These are phyloP conservation scores for Microdochium nivale DNA, from an alignment of 2,329 filamentous ascomycete genomes.

Conservation along the genomic window DNA sequence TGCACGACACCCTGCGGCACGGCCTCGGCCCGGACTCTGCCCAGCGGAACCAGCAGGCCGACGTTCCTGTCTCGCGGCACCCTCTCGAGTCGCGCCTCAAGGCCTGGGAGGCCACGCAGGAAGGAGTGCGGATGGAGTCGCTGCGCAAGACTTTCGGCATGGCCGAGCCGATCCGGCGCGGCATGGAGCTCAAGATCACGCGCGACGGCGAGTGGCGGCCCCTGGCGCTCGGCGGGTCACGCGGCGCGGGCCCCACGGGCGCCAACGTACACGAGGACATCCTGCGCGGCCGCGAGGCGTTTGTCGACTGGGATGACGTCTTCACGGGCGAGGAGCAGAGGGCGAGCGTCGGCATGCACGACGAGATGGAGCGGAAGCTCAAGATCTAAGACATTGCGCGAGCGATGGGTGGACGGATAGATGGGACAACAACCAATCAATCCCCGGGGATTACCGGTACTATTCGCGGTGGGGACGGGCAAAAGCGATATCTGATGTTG, in stretches of 20 bases:
- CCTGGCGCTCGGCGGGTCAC: conserved; percentile 50
- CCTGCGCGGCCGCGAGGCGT: conserved; percentile 67
- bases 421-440: too few species aligned
- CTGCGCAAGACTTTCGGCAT: conserved; percentile 84
- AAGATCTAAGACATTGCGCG: conserved; percentile 69
- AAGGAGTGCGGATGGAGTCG: conserved; percentile 77
- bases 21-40: conserved; percentile 61
- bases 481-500: too few species aligned
- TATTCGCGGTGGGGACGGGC: too few species aligned
- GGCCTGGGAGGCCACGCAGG: conserved; percentile 85
- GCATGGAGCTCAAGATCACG: conserved; percentile 92
- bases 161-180: conserved; percentile 82
- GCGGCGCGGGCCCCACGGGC: conserved; percentile 24
- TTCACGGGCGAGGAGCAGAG: conserved; percentile 72
- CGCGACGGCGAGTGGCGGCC: conserved; percentile 74
- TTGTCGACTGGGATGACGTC: conserved; percentile 88
- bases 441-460: too few species aligned
- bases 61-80: conserved; percentile 59
- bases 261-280: conserved; percentile 83
- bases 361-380: conserved; percentile 89
- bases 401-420: too few species aligned
- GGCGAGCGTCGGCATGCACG: conserved; percentile 66
- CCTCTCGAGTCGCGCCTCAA: conserved; percentile 86
- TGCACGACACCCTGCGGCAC: conserved; percentile 87
- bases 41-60: conserved; percentile 30